Conservation (phyloP, 768 basidiomycete species). For the Tricholoma sp. region DNA sequence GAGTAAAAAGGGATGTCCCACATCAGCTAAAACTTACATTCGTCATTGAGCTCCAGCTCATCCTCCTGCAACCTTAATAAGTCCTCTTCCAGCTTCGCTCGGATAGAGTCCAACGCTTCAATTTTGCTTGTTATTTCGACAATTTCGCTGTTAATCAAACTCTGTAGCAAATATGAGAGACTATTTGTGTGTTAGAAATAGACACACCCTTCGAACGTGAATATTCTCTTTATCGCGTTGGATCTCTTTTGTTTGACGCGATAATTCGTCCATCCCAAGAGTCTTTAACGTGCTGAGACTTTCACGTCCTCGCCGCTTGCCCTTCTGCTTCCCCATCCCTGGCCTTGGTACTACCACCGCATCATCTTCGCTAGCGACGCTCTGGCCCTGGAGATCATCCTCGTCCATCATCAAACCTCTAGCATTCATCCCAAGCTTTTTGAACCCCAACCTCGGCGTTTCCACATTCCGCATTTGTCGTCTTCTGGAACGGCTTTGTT, state of each 20-base stretch:
- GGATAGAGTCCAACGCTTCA: slow-evolving; percentile 72
- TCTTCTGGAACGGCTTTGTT: slow-evolving; percentile 68
- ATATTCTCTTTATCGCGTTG: slow-evolving; percentile 88
- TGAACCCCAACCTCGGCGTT: slow-evolving; percentile 69
- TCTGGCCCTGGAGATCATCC: slow-evolving; percentile 51
- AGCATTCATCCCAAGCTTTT: slow-evolving; percentile 72
- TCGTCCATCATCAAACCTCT: slow-evolving; percentile 65
- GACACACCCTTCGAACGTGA: slow-evolving; percentile 76
- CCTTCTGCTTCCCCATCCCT: slow-evolving; percentile 32
- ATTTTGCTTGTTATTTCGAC: slow-evolving; percentile 89
- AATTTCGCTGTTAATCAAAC: slow-evolving; percentile 82
- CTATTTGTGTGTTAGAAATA: background rate
- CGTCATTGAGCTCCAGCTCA: slow-evolving; percentile 94
- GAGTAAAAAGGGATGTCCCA: slow-evolving; percentile 1
- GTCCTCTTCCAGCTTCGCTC: slow-evolving; percentile 74
- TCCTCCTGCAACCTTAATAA: slow-evolving; percentile 89
- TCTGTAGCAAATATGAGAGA: slow-evolving; percentile 38
- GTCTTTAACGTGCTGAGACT: slow-evolving; percentile 65
- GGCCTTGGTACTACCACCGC: slow-evolving; percentile 55
- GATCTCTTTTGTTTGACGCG: slow-evolving; percentile 82
- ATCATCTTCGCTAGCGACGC: slow-evolving; percentile 71
- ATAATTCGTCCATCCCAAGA: slow-evolving; percentile 80
- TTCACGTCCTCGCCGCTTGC: slow-evolving; percentile 54
- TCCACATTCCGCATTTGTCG: slow-evolving; percentile 79
- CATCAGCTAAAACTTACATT: slow-evolving; percentile 51